Percentiles rank a stretch among this genome's conserved stretches.
Conservation (phyloP, 2,329 filamentous ascomycete genomes). For the Claviceps capensis region DNA sequence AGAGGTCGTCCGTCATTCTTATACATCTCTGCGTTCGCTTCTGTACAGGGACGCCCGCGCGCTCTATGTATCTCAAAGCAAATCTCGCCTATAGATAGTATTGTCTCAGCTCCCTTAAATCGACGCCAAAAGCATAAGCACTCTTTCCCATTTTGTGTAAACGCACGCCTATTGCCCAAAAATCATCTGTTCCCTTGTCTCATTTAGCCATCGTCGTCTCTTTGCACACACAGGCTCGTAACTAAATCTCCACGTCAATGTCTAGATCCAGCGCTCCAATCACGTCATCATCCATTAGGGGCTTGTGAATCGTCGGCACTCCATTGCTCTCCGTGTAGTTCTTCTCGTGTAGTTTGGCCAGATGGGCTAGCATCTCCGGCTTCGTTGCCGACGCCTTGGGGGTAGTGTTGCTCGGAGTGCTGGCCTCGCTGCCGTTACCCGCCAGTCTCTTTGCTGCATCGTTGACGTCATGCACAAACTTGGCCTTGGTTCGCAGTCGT, state of each 20-base stretch:
- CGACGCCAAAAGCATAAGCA: too few species aligned
- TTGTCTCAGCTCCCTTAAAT: too few species aligned
- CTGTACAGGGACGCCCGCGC: too few species aligned
- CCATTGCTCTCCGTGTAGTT: slow-evolving; percentile 43
- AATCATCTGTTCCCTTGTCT: background rate
- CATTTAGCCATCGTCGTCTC: background rate
- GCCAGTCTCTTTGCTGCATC: slow-evolving; percentile 30
- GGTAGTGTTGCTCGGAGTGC: slow-evolving; percentile 39
- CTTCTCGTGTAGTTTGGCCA: slow-evolving; percentile 40
- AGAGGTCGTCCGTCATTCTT: too few species aligned
- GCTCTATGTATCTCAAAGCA: too few species aligned
- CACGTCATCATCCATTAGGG: slow-evolving; percentile 81
- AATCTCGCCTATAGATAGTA: too few species aligned
- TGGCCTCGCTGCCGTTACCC: slow-evolving; percentile 34
- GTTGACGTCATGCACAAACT: slow-evolving; percentile 52
- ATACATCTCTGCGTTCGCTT: too few species aligned
- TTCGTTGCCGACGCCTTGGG: slow-evolving; percentile 33
- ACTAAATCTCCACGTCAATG: slow-evolving; percentile 77
- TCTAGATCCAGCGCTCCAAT: slow-evolving; percentile 81
- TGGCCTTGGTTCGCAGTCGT: slow-evolving; percentile 52
- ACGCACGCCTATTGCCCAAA: too few species aligned
- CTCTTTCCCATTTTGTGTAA: too few species aligned
- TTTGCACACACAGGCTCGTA: background rate
- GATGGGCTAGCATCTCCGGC: slow-evolving; percentile 31
- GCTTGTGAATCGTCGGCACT: slow-evolving; percentile 58